Evolutionary conservation across 2,329 filamentous ascomycete species (phyloP).

Genomic region (Lasiodiplodia citricola): DNA sequence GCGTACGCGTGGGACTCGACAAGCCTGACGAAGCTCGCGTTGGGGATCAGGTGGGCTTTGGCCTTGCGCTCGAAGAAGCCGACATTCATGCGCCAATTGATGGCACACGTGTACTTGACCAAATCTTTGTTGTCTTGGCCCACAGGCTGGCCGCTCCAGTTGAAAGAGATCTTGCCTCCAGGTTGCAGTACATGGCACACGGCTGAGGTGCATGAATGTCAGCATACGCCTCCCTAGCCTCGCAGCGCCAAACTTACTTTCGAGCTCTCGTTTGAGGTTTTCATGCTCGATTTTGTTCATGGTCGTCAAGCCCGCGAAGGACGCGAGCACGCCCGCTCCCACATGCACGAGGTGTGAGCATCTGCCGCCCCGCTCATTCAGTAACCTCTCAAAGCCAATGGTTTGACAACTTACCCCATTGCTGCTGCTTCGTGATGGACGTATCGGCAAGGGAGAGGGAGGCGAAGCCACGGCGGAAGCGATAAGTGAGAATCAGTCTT

Average conservation of each 20-base stretch:
- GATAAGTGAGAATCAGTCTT: neutral
- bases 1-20: neutral
- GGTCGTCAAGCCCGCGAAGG: neutral
- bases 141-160: neutral
- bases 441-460: too few species aligned
- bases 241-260: neutral
- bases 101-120: neutral
- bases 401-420: neutral
- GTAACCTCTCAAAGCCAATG: neutral
- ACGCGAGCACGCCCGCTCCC: neutral
- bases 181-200: neutral
- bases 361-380: neutral
- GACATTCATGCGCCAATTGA: neutral
- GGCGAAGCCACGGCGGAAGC: neutral
- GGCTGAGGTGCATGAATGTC: neutral
- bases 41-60: neutral
- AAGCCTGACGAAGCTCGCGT: neutral
- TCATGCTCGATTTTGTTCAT: neutral
- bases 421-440: neutral
- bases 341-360: conserved; percentile 8
- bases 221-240: neutral
- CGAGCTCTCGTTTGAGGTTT: neutral
- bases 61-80: neutral
- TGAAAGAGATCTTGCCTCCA: neutral
- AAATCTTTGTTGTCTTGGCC: neutral